Base-by-base conservation (phyloP, 345 rosid species). In the Zanthoxylum bungeanum region DNA sequence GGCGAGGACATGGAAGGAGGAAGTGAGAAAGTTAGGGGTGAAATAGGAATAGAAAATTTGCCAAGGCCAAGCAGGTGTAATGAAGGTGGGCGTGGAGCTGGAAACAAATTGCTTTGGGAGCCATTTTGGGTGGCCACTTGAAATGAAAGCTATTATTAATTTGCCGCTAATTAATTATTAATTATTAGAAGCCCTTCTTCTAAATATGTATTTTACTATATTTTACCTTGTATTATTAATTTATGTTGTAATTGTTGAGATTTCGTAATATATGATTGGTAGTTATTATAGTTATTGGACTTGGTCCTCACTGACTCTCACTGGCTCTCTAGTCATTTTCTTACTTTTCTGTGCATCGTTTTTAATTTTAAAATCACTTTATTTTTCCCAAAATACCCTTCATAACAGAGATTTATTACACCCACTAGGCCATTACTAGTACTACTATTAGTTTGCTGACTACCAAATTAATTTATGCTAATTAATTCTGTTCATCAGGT, bases 81-180 rank as follows among this genome's bases (percentile, higher is more conserved):
- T 55, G 89, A 85, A 70, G 79, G 81, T 46, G 84, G 78, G 30
- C n/a, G 57, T 21, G 24, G 53, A 50, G 25, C 25, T 31, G 87
- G 76, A 78, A 68, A 84, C 67, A 81, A 74, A 37, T 72, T 87
- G 81, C 70, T 81, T 39, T 85, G 87, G 88, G 80, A 84, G 80
- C 78, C 78, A 75, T 74, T 76, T 66, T 83, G 82, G 85, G 87
- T 89, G 84, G 83, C 85, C 65, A 81, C 88, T 58, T 87, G 52
- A 71, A 24, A 53, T 34, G 27, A 44, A 24, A 16, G n/a, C n/a
- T n/a, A n/a, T n/a, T n/a, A n/a, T n/a, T n/a, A n/a, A n/a, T n/a
- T n/a, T n/a, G n/a, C n/a, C n/a, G n/a, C n/a, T n/a, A 44, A 3
- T 44, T 44, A 44, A 14, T 14, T 14, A 17, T 44, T 16, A 44